Conservation (phyloP, 2,329 filamentous ascomycete species). For the Periconia macrospinosa region DNA sequence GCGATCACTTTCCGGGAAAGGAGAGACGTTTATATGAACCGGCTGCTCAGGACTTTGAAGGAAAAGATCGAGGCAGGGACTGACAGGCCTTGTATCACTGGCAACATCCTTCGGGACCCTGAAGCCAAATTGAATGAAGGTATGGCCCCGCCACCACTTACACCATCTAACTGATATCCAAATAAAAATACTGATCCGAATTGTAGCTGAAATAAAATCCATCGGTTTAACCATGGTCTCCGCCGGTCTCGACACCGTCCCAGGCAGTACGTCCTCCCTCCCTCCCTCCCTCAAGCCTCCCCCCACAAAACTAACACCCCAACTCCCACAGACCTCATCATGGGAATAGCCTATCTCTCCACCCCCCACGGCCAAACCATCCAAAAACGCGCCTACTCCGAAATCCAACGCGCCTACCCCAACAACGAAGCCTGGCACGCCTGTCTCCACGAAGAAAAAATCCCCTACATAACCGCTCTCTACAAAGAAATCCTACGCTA, state of each 20-base stretch:
- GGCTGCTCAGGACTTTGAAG: slow-evolving; percentile 62
- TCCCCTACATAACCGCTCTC: slow-evolving; percentile 75
- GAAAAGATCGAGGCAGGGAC: slow-evolving; percentile 64
- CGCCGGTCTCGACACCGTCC: slow-evolving; percentile 79
- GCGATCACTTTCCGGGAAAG: slow-evolving; percentile 68
- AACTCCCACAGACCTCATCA: slow-evolving; percentile 64
- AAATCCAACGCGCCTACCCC: slow-evolving; percentile 72
- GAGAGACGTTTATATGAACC: slow-evolving; percentile 66
- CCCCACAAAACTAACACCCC: neutral
- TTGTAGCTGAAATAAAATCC: slow-evolving; percentile 71
- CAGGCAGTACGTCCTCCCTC: slow-evolving; percentile 46
- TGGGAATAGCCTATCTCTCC: slow-evolving; percentile 77
- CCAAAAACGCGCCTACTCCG: slow-evolving; percentile 68
- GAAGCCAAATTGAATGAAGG: slow-evolving; percentile 70
- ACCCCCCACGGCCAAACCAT: slow-evolving; percentile 68
- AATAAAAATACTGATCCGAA: slow-evolving; percentile 10
- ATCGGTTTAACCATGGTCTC: slow-evolving; percentile 83
- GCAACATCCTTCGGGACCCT: slow-evolving; percentile 70
- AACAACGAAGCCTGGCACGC: slow-evolving; percentile 75
- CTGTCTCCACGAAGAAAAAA: slow-evolving; percentile 72
- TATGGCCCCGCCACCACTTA: slow-evolving; percentile 32
- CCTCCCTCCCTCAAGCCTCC: neutral
- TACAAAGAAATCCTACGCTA: slow-evolving; percentile 78
- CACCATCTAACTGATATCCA: neutral
- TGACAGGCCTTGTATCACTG: slow-evolving; percentile 69